Percentiles rank a stretch among this genome's conserved stretches.
phyloP scores from a whole-genome alignment of 176 grass and related monocot genomes.

The Aegilops speltoides region DNA sequence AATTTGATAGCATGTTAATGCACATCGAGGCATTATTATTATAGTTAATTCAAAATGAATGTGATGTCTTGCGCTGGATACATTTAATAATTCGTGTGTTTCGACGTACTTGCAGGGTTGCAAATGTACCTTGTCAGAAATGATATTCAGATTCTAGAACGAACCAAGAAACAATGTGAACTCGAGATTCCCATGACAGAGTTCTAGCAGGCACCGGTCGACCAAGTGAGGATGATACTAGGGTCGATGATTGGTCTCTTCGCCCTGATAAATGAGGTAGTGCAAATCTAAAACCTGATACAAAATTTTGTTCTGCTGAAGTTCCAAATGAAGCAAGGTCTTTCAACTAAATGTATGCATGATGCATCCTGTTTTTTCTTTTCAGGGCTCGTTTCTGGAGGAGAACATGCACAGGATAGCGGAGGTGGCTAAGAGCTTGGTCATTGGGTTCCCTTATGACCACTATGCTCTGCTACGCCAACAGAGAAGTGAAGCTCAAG shows the following conservation, averaged over 20 bases:
- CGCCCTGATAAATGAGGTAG: slow-evolving; percentile 49
- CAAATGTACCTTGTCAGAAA: not conserved
- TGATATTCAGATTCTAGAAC: not conserved
- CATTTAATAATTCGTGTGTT: not conserved
- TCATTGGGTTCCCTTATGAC: slow-evolving; percentile 57
- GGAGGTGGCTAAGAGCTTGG: slow-evolving; percentile 55
- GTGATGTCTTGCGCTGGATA: no score
- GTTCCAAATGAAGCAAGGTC: no score
- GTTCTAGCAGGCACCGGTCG: slow-evolving; percentile 17
- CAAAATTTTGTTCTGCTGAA: no score
- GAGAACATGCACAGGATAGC: slow-evolving; percentile 73
- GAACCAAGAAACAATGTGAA: slow-evolving; percentile 1
- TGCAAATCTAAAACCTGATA: no score
- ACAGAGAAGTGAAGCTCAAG: slow-evolving; percentile 69
- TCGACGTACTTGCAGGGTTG: not conserved
- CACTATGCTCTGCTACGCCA: slow-evolving; percentile 51
- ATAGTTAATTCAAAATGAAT: no score
- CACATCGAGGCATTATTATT: no score
- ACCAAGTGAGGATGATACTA: slow-evolving; percentile 36
- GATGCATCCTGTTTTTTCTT: not conserved
- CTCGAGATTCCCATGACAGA: not conserved
- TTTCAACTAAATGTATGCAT: not conserved
- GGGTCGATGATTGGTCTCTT: slow-evolving; percentile 52
- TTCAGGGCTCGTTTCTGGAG: slow-evolving; percentile 52
- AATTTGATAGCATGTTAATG: no score